phyloP scores from a whole-genome alignment of 208 protist genomes.

The Leptomonas seymouri region DNA sequence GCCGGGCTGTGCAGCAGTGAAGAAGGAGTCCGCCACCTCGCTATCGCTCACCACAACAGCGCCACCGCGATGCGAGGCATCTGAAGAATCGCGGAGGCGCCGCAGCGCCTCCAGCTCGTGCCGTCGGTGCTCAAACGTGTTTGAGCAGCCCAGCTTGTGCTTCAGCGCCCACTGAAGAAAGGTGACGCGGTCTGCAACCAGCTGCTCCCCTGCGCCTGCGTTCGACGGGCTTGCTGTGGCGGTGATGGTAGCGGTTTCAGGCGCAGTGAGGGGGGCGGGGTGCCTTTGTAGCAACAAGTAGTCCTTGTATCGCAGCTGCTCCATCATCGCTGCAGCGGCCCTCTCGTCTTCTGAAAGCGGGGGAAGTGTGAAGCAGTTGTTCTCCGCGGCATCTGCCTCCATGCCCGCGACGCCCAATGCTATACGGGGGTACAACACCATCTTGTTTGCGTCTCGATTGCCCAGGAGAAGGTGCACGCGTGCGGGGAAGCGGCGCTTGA shows the following conservation, averaged over 20 bases:
- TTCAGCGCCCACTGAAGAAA: conserved; percentile 74
- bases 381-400: conserved; percentile 27
- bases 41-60: conserved; percentile 35
- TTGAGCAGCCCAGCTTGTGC: conserved; percentile 65
- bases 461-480: conserved; percentile 89
- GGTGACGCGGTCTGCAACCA: conserved; percentile 31
- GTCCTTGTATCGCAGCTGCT: conserved; percentile 26
- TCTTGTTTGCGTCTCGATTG: conserved; percentile 93
- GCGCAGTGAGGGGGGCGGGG: background rate
- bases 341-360: background rate
- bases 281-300: conserved; percentile 6
- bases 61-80: background rate
- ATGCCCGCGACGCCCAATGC: conserved; percentile 21
- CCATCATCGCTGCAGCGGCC: conserved; percentile 3
- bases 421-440: conserved; percentile 64
- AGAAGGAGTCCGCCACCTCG: conserved; percentile 74
- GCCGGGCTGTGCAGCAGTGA: conserved; percentile 51
- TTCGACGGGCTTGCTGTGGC: background rate
- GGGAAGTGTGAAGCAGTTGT: conserved; percentile 28
- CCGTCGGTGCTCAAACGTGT: conserved; percentile 69
- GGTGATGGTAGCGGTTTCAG: background rate
- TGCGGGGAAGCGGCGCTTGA: conserved; percentile 71
- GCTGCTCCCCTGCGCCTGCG: background rate
- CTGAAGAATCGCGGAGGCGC: background rate
- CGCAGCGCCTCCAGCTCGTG: conserved; percentile 45